Evolutionary conservation across 306 rosid species (phyloP), one percentile per base, ranked within the genome.

Genomic region (Astragalus membranaceus): DNA sequence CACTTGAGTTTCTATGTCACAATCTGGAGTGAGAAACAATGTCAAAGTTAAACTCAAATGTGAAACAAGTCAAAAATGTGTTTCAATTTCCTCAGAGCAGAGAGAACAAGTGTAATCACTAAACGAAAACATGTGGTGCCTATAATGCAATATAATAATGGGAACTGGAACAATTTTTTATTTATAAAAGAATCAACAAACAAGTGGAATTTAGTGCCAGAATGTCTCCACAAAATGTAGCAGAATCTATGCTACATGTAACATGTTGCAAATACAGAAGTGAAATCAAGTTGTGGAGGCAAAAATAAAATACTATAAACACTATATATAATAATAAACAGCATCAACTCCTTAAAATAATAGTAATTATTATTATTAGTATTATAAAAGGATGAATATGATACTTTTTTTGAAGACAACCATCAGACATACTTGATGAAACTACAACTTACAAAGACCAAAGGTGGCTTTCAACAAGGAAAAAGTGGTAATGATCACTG

Each of bases 391-490:
- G 77, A 51, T 72, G 67, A 70, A 79, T 39, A 52, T 51, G 33
- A 46, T 67, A 59, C 50, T 65, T 63, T 68, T 43, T 48, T 62
- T 57, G n/a, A 64, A 74, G 80, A 80, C 48, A 62, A 89, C 78
- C 16, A 55, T 83, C 98, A 87, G 95, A 94, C 96, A 90, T 75
- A 68, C 81, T 88, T 84, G 94, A 89, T 87, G 95, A 84, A 76
- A 82, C 84, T 80, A 81, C 77, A 66, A 75, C 37, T 62, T 67
- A 82, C 88, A 83, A 70, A 23, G 26, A 60, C 68, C 5, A 26
- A 64, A 63, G 57, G 7, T 67, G 51, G 78, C 69, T 79, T 56
- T 59, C 16, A 12, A 35, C 29, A 52, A 13, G 13, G 53, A 52
- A 68, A 57, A 61, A 35, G 71, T 63, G 59, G 54, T 65, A 61